Evolutionary conservation across 345 rosid species (phyloP), one percentile per base, ranked within the genome.

Genomic region (Syzygium aromaticum): DNA sequence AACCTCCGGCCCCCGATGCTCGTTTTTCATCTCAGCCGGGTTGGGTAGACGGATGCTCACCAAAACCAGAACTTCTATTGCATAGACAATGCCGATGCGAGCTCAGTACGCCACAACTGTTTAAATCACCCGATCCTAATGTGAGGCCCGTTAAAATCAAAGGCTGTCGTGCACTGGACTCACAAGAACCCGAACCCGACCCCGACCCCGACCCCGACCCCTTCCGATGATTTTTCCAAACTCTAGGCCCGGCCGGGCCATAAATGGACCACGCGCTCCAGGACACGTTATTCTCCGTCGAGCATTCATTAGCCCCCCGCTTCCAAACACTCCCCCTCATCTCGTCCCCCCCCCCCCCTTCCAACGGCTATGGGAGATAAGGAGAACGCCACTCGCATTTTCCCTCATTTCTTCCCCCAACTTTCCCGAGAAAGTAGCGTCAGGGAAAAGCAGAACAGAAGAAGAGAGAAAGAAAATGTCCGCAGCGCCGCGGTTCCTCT

Each of bases 221-320:
- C 40, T 16, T 30, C 78, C 40, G 5, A 17, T 30, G 40, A 30
- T 23, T 21, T 67, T 16, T 17, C 14, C 80, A 10, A 15, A 73
- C 13, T 7, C 13, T 8, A 73, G 80, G 13, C 25, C 46, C 3
- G 43, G 43, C 43, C 23, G 4, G 46, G 80, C 80, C 77, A 43
- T 43, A 43, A 43, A 43, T 5, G 46, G 46, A 43, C 46, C 46
- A 86, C 16, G 52, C 73, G 83, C 87, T 86, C 83, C 82, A 12
- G 63, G 54, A 86, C 87, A 61, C 87, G 87, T 22, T 49, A 51
- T 63, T 64, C 80, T 28, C 87, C 87, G 82, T 73, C 27, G 82
- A 43, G 82, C 82, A 73, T 73, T 73, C 27, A 73, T 19, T 38
- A 73, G 27, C 27, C 82, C 82, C 82, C 27, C 82, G 82, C 82